These are phyloP conservation scores for Teunomyces stri DNA, from an alignment of 805 yeast genomes.

Conservation along the genomic window DNA sequence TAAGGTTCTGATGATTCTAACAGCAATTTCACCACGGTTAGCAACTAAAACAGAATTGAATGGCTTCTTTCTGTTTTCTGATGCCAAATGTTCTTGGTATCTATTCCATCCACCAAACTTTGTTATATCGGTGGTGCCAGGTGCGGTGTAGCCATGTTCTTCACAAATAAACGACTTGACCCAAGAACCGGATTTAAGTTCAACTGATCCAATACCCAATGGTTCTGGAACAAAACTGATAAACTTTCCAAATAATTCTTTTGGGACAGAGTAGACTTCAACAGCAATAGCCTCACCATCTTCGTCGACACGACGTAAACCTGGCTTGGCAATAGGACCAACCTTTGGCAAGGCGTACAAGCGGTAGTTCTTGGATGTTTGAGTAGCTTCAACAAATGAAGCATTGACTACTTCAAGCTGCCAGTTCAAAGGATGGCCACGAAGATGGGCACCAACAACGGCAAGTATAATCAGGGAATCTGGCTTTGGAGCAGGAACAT, in stretches of 20 bases:
- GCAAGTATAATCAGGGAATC: conserved; percentile 63
- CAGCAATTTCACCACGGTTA: conserved; percentile 97
- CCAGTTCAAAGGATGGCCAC: conserved; percentile 90
- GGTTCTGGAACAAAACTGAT: conserved; percentile 91
- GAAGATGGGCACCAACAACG: conserved; percentile 94
- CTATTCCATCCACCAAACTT: conserved; percentile 83
- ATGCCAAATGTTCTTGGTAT: conserved; percentile 45
- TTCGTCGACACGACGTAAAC: conserved; percentile 64
- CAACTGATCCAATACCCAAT: conserved; percentile 91
- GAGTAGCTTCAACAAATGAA: conserved; percentile 58
- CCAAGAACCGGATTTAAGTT: conserved; percentile 74
- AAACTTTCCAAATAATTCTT: conserved; percentile 74
- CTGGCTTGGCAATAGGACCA: conserved; percentile 89
- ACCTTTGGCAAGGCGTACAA: conserved; percentile 78
- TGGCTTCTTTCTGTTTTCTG: conserved; percentile 47
- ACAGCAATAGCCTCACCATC: conserved; percentile 62
- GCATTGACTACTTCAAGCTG: conserved; percentile 87
- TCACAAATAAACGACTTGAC: conserved; percentile 95
- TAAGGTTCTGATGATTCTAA: conserved; percentile 84
- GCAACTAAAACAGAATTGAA: conserved; percentile 88
- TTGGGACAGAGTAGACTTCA: conserved; percentile 84
- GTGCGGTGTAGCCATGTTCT: conserved; percentile 72
- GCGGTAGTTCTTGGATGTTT: conserved; percentile 68
- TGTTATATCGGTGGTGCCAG: conserved; percentile 81
- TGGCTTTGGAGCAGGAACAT: conserved; percentile 44